Conservation (phyloP, 1,139 yeast genomes). For the Saccharomyces pastorianus region DNA sequence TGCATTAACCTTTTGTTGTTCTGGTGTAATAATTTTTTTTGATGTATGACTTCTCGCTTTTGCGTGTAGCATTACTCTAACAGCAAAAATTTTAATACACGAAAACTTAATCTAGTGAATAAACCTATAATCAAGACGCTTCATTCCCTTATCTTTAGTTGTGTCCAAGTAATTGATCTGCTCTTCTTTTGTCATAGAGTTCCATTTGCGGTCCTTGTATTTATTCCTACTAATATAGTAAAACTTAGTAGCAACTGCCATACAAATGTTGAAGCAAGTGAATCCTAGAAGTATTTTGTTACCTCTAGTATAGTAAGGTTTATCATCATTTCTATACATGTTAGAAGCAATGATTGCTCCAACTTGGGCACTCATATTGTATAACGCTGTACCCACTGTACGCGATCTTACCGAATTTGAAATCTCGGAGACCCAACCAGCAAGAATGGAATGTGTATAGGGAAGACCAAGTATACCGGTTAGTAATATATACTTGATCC, state of each 20-base stretch:
- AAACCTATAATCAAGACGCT: conserved; percentile 38
- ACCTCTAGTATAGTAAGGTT: conserved; percentile 52
- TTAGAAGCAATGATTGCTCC: conserved; percentile 39
- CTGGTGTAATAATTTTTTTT: background rate
- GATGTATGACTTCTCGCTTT: background rate
- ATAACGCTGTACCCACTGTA: conserved; percentile 52
- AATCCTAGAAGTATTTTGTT: conserved; percentile 40
- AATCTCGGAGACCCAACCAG: conserved; percentile 54
- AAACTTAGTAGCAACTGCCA: conserved; percentile 26
- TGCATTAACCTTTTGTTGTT: background rate
- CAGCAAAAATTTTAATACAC: background rate
- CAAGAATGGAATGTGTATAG: conserved; percentile 45
- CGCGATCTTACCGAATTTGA: conserved; percentile 52
- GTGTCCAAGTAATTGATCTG: conserved; percentile 33
- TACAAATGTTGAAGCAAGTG: conserved; percentile 27
- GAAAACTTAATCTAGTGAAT: conserved; percentile 8
- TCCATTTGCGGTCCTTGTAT: conserved; percentile 36
- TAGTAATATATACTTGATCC: conserved; percentile 45
- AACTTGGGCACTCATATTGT: conserved; percentile 54
- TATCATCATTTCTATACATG: conserved; percentile 49
- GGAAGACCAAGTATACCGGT: conserved; percentile 40
- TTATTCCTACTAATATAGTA: conserved; percentile 39
- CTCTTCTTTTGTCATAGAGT: conserved; percentile 36
- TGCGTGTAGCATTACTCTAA: background rate
- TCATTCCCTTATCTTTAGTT: conserved; percentile 40